Base-by-base conservation (phyloP, 2,329 filamentous ascomycete species). In the Sporothrix euskadiensis region DNA sequence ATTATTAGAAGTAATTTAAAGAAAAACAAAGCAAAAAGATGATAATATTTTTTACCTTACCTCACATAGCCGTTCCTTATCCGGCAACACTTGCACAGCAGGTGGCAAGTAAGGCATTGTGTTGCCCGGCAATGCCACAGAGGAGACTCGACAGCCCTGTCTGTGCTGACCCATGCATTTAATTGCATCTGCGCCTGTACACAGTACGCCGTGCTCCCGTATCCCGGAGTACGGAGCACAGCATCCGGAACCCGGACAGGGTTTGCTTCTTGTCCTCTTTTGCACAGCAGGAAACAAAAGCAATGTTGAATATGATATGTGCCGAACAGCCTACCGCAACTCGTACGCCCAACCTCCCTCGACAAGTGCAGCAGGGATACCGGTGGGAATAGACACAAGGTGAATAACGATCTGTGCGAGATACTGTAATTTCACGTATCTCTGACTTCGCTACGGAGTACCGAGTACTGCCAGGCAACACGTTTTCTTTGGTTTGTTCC, bases 121-220 rank as follows among this genome's bases (percentile, higher is more conserved):
- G 35, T 65, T 65, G 39, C 39, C 39, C 61, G 61, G 61, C 39
- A 44, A 44, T 65, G 61, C 61, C 61, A 44, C 61, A 65, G 16
- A 65, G 6, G 39, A 26, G 4, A n/a, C 61, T 39, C 59, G 39
- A 44, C 39, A 44, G 61, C n/a, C 61, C 39, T 44, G 61, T 44
- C 61, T 63, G n/a, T 41, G n/a, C 19, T 35, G 10, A 14, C 4
- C 59, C 35, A 63, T 14, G 59, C 59, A 41, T 4, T 2, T 41
- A 26, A 22, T 22, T 14, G 35, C 5, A 41, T 63, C 4, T 63
- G n/a, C 41, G 59, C 41, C 59, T 19, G 32, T 44, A 57, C 26
- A 2, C 10, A 4, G 6, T 61, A 35, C 32, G 8, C 19, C 16
- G 52, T 56, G 12, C n/a, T 16, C 5, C 26, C 39, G 35, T 47